A percentile compares a stretch with the other conserved stretches of the same genome.
Evolutionary conservation across 2,329 filamentous ascomycete species (phyloP).

Genomic region (Aquanectria penicillioides): DNA sequence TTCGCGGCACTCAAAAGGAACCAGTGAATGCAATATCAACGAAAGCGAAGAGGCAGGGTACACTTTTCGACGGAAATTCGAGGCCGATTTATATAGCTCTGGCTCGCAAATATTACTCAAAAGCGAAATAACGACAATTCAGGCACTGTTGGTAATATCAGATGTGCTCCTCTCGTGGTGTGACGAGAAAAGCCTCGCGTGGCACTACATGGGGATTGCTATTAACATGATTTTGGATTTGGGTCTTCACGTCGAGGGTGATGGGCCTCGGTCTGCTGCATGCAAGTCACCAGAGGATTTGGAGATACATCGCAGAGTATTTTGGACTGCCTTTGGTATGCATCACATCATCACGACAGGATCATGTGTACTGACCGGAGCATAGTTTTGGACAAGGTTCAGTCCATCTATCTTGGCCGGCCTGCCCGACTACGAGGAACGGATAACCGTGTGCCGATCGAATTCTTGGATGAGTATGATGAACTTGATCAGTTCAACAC

Average conservation of each 20-base stretch:
- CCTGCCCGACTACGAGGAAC: conserved; percentile 55
- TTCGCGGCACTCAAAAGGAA: conserved; percentile 56
- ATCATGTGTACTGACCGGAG: neutral
- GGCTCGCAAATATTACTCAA: conserved; percentile 47
- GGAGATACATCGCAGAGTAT: conserved; percentile 55
- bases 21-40: conserved; percentile 53
- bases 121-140: conserved; percentile 62
- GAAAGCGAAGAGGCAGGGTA: conserved; percentile 60
- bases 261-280: neutral
- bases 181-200: conserved; percentile 61
- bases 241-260: conserved; percentile 51
- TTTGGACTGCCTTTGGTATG: conserved; percentile 35
- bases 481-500: conserved; percentile 60
- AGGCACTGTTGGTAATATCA: conserved; percentile 62
- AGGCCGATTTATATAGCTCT: conserved; percentile 58
- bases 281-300: conserved; percentile 53
- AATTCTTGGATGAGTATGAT: conserved; percentile 58
- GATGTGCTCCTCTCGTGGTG: conserved; percentile 60
- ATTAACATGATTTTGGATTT: conserved; percentile 54
- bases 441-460: conserved; percentile 56
- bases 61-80: conserved; percentile 56
- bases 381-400: conserved; percentile 57
- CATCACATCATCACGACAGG: rapidly evolving
- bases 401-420: conserved; percentile 62
- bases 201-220: conserved; percentile 63